Evolutionary conservation across 2,329 filamentous ascomycete species (phyloP), one percentile per base, ranked within the genome.

Genomic region (Sporothrix schenckii): DNA sequence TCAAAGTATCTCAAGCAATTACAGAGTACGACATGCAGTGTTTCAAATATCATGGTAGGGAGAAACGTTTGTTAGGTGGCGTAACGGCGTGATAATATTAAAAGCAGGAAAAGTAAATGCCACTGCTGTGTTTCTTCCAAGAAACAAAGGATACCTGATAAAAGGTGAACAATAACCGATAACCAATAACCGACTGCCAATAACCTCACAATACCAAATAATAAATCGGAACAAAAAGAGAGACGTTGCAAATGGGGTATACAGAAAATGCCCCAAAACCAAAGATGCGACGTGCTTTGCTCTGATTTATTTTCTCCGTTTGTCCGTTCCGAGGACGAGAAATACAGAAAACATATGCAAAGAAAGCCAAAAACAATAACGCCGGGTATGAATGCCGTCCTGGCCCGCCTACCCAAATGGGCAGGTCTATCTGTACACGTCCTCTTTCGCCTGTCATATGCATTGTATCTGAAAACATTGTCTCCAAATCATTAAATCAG

Each of bases 361-460:
- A 49, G 3, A 2, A 58, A 71, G 53, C 39, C 5, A 44, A 53
- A 30, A 52, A 24, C 2, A 30, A 27, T 24, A 68, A 68, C 53
- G 52, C 52, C 66, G 52, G 53, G 53, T 68, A 58, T 58, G 53
- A 41, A 63, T 69, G 56, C 67, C 54, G 13, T 44, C 47, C 7
- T 41, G 4, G 11, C 34, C 39, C 34, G 68, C 50, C 60, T 30
- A 3, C 19, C 13, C 21, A 19, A 34, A 7, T 21, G 58, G 41
- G 58, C n/a, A 47, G 58, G 24, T 68, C 53, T 68, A 68, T 68
- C 66, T 60, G 66, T 68, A 68, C 66, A 68, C 30, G n/a, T 54
- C 21, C 50, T 54, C 53, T 44, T 47, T 52, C 63, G 27, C 21
- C 27, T 19, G 30, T 66, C 49, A 13, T 56, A n/a, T 39, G 7